Evolutionary conservation across 768 basidiomycete genomes (phyloP).

Genomic region (Auriculariales sp.): DNA sequence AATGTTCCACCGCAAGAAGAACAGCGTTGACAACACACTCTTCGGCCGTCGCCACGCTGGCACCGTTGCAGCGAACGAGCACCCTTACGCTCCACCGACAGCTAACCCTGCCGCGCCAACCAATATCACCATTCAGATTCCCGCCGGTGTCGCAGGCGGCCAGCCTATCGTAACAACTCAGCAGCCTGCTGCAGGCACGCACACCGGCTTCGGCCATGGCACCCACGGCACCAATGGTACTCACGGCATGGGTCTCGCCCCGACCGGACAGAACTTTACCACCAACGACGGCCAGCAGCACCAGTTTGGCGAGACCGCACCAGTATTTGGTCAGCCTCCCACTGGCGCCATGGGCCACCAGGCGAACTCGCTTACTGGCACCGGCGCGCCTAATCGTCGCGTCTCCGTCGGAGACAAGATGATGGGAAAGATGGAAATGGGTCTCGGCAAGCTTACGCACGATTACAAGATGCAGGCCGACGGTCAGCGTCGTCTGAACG

Average conservation of each 20-base stretch:
- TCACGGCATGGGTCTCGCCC: not conserved
- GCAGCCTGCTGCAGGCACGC: too few relatives aligned
- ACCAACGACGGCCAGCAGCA: not conserved
- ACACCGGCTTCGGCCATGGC: not conserved
- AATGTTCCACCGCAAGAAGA: constrained; percentile 1
- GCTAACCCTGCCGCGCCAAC: not conserved
- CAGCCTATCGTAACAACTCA: too few relatives aligned
- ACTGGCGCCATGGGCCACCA: not conserved
- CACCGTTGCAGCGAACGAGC: not conserved
- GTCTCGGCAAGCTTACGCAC: constrained; percentile 31
- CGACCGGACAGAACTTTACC: not conserved
- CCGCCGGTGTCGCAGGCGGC: not conserved
- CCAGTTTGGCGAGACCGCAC: not conserved
- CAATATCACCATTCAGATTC: not conserved
- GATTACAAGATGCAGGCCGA: constrained; percentile 39
- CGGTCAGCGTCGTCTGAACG: constrained; percentile 39
- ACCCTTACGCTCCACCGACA: not conserved
- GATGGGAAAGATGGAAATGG: constrained; percentile 35
- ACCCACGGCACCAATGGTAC: not conserved
- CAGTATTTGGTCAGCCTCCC: not conserved
- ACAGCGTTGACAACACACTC: too few relatives aligned
- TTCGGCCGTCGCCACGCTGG: not conserved
- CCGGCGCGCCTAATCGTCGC: constrained; percentile 19
- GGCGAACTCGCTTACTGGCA: not conserved
- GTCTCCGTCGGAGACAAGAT: constrained; percentile 37